Conservation (phyloP, 2,329 filamentous ascomycete genomes). For the Rugonectria rugulosa region DNA sequence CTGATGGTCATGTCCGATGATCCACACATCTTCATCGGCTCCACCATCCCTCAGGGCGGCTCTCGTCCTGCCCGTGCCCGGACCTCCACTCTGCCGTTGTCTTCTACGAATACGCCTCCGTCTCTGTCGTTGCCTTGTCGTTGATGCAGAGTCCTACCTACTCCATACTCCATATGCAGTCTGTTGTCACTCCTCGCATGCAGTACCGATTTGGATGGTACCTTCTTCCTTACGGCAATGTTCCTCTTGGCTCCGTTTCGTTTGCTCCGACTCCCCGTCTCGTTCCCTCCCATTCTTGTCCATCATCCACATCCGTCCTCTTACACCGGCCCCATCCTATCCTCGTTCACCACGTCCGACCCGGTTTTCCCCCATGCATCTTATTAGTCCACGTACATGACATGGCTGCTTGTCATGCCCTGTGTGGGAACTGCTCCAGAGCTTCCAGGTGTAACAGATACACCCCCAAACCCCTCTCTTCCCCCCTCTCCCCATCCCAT, state of each 20-base stretch:
- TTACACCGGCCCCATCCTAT: constrained; percentile 24
- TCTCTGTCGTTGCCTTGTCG: too few species aligned
- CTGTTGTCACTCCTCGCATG: constrained; percentile 3
- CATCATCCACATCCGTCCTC: constrained; percentile 23
- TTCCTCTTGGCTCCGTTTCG: background rate
- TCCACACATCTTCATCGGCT: constrained; percentile 21
- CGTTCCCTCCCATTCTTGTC: background rate
- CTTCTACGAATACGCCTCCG: too few species aligned
- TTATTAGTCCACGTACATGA: constrained; percentile 36
- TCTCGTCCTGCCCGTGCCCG: constrained; percentile 2
- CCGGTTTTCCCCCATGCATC: constrained; percentile 22
- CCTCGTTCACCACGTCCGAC: constrained; percentile 13
- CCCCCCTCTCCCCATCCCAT: constrained; percentile 4
- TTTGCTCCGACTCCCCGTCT: background rate
- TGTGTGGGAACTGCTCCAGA: constrained; percentile 22
- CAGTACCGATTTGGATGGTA: constrained; percentile 4
- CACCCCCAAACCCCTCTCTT: constrained; percentile 3
- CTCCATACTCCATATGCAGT: background rate
- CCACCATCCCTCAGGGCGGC: constrained; percentile 21
- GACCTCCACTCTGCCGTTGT: constrained; percentile 27
- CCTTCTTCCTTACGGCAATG: constrained; percentile 21
- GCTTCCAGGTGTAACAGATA: constrained; percentile 23
- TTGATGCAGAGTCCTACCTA: background rate
- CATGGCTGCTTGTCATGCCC: constrained; percentile 18
- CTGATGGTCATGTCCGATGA: constrained; percentile 15